Conservation (phyloP, 768 basidiomycete species). For the Hydnum rufescens region DNA sequence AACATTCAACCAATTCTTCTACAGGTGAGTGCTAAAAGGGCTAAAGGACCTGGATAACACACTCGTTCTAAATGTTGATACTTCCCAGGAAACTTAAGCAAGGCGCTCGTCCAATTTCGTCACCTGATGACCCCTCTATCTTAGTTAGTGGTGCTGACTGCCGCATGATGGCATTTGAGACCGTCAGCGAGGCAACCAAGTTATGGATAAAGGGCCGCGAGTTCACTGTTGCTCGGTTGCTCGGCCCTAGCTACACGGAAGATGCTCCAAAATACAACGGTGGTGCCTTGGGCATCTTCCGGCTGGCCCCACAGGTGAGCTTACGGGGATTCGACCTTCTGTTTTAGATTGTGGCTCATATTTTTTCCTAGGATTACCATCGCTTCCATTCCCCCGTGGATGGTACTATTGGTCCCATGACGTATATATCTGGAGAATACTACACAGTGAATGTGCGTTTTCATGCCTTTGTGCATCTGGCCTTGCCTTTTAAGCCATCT, state of each 20-base stretch:
- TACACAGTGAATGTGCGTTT: slow-evolving; percentile 81
- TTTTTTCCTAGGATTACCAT: slow-evolving; percentile 61
- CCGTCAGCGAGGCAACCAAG: slow-evolving; percentile 62
- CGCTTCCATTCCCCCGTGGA: slow-evolving; percentile 82
- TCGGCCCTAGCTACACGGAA: slow-evolving; percentile 58
- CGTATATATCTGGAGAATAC: slow-evolving; percentile 73
- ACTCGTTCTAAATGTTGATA: too few species aligned
- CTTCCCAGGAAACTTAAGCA: slow-evolving; percentile 61
- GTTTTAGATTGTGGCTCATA: slow-evolving; percentile 1
- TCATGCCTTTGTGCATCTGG: background rate
- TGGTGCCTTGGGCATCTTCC: slow-evolving; percentile 75
- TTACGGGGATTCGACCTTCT: background rate
- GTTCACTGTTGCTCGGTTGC: slow-evolving; percentile 58
- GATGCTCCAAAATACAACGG: slow-evolving; percentile 53
- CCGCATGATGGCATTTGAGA: slow-evolving; percentile 87
- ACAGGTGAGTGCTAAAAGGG: slow-evolving; percentile 37
- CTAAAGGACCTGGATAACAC: background rate
- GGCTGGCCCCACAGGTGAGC: slow-evolving; percentile 46
- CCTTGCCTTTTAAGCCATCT: background rate
- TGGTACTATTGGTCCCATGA: slow-evolving; percentile 65
- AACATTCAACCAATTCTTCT: slow-evolving; percentile 89
- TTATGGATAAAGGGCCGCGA: slow-evolving; percentile 97
- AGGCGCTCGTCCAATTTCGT: slow-evolving; percentile 53
- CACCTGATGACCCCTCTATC: slow-evolving; percentile 50
- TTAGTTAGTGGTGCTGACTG: slow-evolving; percentile 88